Evolutionary conservation across 371 early-diverging fungal species (phyloP).

Genomic region (Mucor circinelloides): DNA sequence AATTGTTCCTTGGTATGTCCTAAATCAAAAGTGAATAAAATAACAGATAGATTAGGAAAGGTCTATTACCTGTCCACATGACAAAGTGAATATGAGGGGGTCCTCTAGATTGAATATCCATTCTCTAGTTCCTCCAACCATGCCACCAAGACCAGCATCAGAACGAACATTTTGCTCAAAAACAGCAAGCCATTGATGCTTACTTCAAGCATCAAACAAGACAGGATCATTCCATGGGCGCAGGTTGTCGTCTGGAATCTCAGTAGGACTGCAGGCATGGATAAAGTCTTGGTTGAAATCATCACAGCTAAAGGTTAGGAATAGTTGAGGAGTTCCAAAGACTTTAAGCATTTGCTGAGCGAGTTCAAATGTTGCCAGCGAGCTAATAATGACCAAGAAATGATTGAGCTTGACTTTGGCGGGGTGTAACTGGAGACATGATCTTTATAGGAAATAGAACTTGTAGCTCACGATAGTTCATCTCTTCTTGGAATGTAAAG

Average conservation of each 20-base stretch:
- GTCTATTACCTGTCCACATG: not conserved
- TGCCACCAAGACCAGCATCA: not conserved
- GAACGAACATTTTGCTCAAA: not conserved
- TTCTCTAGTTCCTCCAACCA: conserved; percentile 4
- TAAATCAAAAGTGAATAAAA: not conserved
- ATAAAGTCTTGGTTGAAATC: not conserved
- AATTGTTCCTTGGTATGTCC: not conserved
- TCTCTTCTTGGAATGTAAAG: no score
- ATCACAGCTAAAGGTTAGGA: conserved; percentile 7
- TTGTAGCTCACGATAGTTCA: no score
- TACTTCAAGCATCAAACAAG: not conserved
- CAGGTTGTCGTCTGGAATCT: no score
- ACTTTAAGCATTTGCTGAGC: not conserved
- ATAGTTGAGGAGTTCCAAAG: conserved; percentile 4
- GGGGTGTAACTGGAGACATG: no score
- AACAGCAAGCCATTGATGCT: not conserved
- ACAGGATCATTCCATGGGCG: conserved; percentile 4
- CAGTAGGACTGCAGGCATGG: not conserved
- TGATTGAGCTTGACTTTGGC: no score
- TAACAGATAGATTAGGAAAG: no score
- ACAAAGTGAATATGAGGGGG: conserved; percentile 1
- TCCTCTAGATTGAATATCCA: not conserved
- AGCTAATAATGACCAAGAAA: no score
- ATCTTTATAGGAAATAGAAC: no score
- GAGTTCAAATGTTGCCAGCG: no score